Evolutionary conservation across 176 grass and related monocot genomes (phyloP).

Genomic region (Tuctoria greenei): DNA sequence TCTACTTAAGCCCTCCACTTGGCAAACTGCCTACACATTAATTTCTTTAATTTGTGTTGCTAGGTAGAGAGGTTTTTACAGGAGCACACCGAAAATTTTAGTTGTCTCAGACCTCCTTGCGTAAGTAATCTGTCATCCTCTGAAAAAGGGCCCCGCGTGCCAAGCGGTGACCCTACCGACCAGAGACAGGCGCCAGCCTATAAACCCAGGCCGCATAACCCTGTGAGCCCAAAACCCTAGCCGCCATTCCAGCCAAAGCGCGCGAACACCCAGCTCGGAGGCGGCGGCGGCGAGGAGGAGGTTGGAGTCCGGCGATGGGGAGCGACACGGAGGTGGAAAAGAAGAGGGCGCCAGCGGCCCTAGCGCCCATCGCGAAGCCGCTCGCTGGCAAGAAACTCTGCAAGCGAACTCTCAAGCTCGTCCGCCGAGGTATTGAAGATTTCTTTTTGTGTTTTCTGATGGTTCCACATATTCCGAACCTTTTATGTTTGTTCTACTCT

Average conservation of each 20-base stretch:
- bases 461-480: background rate
- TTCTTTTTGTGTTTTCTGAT: background rate
- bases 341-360: slow-evolving; percentile 42
- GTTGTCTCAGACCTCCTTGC: too few relatives aligned
- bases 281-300: slow-evolving; percentile 33
- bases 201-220: background rate
- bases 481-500: background rate
- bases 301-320: slow-evolving; percentile 30
- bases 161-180: background rate
- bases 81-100: too few relatives aligned
- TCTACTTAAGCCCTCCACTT: too few relatives aligned
- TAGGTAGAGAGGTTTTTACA: too few relatives aligned
- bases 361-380: slow-evolving; percentile 76
- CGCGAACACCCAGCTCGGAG: slow-evolving; percentile 3
- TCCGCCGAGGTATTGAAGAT: slow-evolving; percentile 50
- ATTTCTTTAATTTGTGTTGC: too few relatives aligned
- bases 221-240: slow-evolving; percentile 39
- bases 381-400: slow-evolving; percentile 76
- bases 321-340: slow-evolving; percentile 49
- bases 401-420: slow-evolving; percentile 90
- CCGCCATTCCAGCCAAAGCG: slow-evolving; percentile 23
- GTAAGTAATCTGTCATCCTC: background rate
- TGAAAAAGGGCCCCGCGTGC: background rate
- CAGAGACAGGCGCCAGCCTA: background rate
- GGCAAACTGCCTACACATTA: too few relatives aligned